A percentile compares a stretch with the other conserved stretches of the same genome.
Evolutionary conservation across 1,284 basidiomycete species (phyloP).

Genomic region (Cryptococcus sp.): DNA sequence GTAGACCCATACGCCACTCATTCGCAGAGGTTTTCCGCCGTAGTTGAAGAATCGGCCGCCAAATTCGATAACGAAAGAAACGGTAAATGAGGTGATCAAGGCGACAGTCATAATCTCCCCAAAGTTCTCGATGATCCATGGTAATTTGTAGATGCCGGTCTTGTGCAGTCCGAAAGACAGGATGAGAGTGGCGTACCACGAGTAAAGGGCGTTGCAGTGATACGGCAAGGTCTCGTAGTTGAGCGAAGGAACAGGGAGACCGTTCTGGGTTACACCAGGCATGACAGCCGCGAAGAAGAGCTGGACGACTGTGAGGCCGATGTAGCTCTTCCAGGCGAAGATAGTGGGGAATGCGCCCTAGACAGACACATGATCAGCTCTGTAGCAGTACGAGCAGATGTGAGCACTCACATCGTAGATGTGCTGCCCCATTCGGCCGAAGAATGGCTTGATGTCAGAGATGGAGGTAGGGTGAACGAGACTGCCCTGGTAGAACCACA

Average conservation of each 20-base stretch:
- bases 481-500: slow-evolving; percentile 92
- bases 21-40: slow-evolving; percentile 80
- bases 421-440: slow-evolving; percentile 79
- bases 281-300: slow-evolving; percentile 86
- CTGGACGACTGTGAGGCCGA: slow-evolving; percentile 84
- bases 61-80: slow-evolving; percentile 79
- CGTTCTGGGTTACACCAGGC: slow-evolving; percentile 81
- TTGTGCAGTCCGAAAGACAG: slow-evolving; percentile 77
- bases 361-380: background rate
- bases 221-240: slow-evolving; percentile 91
- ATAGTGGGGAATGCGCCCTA: slow-evolving; percentile 88
- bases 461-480: slow-evolving; percentile 73
- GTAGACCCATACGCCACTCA: slow-evolving; percentile 92
- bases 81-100: slow-evolving; percentile 85
- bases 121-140: slow-evolving; percentile 94
- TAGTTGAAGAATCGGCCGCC: slow-evolving; percentile 62
- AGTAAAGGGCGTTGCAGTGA: slow-evolving; percentile 92
- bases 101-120: slow-evolving; percentile 95
- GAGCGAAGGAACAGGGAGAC: slow-evolving; percentile 87
- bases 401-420: slow-evolving; percentile 65
- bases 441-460: slow-evolving; percentile 76
- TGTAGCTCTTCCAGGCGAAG: slow-evolving; percentile 87
- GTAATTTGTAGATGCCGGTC: slow-evolving; percentile 82
- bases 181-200: slow-evolving; percentile 81
- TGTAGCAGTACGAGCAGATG: background rate